These are phyloP conservation scores for Apiotrichum montevideense DNA, from an alignment of 1,284 basidiomycete genomes.

Conservation along the genomic window DNA sequence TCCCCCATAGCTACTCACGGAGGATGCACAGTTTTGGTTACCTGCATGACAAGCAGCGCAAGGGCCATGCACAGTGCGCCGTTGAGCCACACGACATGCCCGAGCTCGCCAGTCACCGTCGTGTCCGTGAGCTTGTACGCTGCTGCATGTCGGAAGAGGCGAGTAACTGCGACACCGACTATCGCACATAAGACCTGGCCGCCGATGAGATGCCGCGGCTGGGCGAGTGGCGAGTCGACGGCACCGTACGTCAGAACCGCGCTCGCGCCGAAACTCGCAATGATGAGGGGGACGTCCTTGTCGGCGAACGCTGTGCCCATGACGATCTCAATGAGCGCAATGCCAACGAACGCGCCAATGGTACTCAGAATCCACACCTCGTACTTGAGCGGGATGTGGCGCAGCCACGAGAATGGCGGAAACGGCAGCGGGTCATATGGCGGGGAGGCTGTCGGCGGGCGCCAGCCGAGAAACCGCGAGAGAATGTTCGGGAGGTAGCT, in stretches of 20 bases:
- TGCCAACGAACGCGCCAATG: conserved; percentile 55
- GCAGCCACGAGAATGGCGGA: conserved; percentile 32
- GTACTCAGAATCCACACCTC: conserved; percentile 52
- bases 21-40: conserved; percentile 58
- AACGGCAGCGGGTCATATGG: conserved; percentile 29
- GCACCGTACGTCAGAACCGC: conserved; percentile 58
- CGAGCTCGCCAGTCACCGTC: conserved; percentile 17
- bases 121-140: conserved; percentile 46
- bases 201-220: conserved; percentile 57
- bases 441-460: conserved; percentile 12
- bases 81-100: conserved; percentile 53
- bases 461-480: conserved; percentile 29
- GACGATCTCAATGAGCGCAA: conserved; percentile 55
- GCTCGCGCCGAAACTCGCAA: conserved; percentile 56
- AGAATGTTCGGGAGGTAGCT: conserved; percentile 19
- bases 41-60: conserved; percentile 54
- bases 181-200: conserved; percentile 57
- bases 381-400: conserved; percentile 46
- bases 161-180: conserved; percentile 55
- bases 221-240: conserved; percentile 57
- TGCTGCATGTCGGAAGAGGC: conserved; percentile 52
- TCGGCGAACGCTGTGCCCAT: conserved; percentile 46
- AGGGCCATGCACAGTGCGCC: conserved; percentile 55
- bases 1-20: conserved; percentile 41
- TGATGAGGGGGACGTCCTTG: conserved; percentile 36